These are phyloP conservation scores for Pholiota conissans DNA, from an alignment of 768 basidiomycete species.

Conservation along the genomic window DNA sequence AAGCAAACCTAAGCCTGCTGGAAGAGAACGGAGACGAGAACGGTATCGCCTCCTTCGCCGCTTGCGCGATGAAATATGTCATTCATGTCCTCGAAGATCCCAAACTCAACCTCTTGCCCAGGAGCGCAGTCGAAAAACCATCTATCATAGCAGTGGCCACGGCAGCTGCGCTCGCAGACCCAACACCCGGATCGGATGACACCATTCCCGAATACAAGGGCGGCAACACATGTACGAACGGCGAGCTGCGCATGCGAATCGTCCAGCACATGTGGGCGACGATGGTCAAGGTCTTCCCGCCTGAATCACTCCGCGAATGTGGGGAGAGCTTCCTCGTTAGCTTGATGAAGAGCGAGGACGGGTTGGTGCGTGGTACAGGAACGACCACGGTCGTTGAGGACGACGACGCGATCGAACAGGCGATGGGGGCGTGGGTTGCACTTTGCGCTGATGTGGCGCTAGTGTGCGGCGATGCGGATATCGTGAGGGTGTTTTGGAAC, in stretches of 20 bases:
- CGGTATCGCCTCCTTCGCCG: constrained; percentile 37
- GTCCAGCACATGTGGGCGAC: constrained; percentile 59
- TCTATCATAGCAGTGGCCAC: not conserved
- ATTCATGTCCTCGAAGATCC: constrained; percentile 48
- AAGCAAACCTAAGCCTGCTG: constrained; percentile 43
- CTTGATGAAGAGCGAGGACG: constrained; percentile 48
- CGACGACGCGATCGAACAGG: constrained; percentile 30
- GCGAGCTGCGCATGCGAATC: constrained; percentile 57
- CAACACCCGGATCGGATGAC: constrained; percentile 16
- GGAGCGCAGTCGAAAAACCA: constrained; percentile 12
- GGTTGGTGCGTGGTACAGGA: constrained; percentile 35
- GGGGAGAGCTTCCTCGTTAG: constrained; percentile 48
- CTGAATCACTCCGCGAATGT: constrained; percentile 32
- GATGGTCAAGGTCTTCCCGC: constrained; percentile 43
- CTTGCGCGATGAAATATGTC: constrained; percentile 42
- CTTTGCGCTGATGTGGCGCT: constrained; percentile 57
- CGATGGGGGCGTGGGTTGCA: constrained; percentile 56
- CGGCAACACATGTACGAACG: constrained; percentile 33
- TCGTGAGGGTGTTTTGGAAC: constrained; percentile 59
- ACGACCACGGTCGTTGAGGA: constrained; percentile 1
- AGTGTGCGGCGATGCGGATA: constrained; percentile 41
- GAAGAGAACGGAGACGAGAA: constrained; percentile 47
- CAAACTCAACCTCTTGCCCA: constrained; percentile 40
- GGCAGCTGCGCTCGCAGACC: constrained; percentile 1
- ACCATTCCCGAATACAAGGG: constrained; percentile 15